These are phyloP conservation scores for Angophora floribunda DNA, from an alignment of 345 rosid species.

Conservation along the genomic window DNA sequence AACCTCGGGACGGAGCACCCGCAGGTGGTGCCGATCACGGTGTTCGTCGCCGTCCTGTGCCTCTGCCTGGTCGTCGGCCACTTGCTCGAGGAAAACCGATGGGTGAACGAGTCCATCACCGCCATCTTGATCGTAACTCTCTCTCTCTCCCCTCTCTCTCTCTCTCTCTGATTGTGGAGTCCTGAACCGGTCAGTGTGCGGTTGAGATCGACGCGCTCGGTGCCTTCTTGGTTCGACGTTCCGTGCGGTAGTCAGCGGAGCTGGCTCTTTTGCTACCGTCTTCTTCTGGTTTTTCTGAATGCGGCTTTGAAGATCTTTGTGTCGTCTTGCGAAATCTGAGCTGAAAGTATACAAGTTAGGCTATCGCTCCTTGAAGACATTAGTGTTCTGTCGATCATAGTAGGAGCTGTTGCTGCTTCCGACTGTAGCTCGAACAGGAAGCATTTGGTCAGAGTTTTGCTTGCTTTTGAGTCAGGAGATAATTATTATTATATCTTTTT, in stretches of 20 bases:
- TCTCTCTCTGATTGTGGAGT: too few relatives aligned
- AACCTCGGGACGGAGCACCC: constrained; percentile 22
- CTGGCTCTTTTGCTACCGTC: neutral
- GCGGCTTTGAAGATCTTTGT: neutral
- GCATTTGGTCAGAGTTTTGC: neutral
- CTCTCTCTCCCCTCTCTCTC: neutral
- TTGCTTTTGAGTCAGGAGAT: neutral
- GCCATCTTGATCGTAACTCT: constrained; percentile 65
- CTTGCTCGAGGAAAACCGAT: constrained; percentile 76
- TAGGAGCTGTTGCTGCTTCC: neutral
- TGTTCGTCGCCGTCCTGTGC: constrained; percentile 73
- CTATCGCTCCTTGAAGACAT: neutral
- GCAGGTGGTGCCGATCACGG: constrained; percentile 60
- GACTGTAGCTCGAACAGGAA: neutral
- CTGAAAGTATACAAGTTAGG: neutral
- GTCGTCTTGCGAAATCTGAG: neutral
- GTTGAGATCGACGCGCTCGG: neutral
- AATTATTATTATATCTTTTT: neutral
- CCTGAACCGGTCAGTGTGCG: neutral
- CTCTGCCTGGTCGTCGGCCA: constrained; percentile 73
- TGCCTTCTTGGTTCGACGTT: neutral
- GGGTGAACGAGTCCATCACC: constrained; percentile 90
- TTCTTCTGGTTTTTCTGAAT: neutral
- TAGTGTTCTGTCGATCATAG: neutral
- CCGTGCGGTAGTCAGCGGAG: neutral